phyloP scores from a whole-genome alignment of 2,329 filamentous ascomycete species.

The Ophiocordyceps polyrhachis-furcata region DNA sequence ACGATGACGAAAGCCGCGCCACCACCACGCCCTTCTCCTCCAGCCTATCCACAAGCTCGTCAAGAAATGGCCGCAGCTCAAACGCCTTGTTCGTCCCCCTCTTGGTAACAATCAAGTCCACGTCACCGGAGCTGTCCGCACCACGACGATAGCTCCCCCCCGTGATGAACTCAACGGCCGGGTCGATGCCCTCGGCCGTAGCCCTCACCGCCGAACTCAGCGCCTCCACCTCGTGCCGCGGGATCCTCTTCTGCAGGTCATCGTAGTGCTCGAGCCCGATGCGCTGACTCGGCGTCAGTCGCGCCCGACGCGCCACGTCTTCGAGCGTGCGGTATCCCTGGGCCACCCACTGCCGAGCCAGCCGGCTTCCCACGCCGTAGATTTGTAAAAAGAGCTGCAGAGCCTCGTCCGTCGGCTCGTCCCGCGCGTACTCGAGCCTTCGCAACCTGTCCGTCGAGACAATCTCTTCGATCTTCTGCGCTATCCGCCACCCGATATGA shows the following conservation, averaged over 20 bases:
- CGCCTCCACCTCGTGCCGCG: constrained; percentile 52
- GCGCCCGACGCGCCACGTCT: constrained; percentile 43
- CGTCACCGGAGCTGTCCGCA: constrained; percentile 54
- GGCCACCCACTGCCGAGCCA: constrained; percentile 59
- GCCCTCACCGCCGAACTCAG: constrained; percentile 47
- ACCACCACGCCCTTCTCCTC: constrained; percentile 47
- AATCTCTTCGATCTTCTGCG: constrained; percentile 80
- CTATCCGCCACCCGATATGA: constrained; percentile 53
- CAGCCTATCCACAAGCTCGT: constrained; percentile 43
- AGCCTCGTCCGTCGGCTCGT: constrained; percentile 44
- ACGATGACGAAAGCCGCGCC: constrained; percentile 41
- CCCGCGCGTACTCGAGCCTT: constrained; percentile 50
- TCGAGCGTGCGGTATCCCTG: constrained; percentile 57
- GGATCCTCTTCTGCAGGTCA: constrained; percentile 64
- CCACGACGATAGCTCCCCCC: constrained; percentile 77
- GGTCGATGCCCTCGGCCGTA: constrained; percentile 41
- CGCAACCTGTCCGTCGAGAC: constrained; percentile 52
- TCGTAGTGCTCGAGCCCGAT: constrained; percentile 64
- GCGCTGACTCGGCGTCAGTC: constrained; percentile 49
- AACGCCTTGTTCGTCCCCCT: constrained; percentile 30
- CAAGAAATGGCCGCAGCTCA: constrained; percentile 43
- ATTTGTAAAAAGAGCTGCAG: constrained; percentile 57
- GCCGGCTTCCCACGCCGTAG: constrained; percentile 55
- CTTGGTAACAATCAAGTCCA: constrained; percentile 71
- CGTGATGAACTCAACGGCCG: constrained; percentile 48